phyloP scores from a whole-genome alignment of 352 stramenopile genomes.

The Phytophthora cryptogea region DNA sequence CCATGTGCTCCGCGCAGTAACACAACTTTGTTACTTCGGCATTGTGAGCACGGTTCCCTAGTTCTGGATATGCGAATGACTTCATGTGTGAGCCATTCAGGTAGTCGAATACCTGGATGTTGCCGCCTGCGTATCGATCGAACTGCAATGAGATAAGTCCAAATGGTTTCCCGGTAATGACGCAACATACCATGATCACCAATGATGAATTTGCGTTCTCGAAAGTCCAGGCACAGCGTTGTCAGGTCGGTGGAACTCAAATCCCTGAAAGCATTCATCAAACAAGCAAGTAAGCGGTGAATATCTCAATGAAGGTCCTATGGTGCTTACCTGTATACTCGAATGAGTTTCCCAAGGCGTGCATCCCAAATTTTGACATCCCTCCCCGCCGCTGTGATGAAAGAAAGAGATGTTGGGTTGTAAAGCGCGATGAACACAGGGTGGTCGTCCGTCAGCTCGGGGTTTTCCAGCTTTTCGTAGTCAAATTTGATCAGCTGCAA shows the following conservation, averaged over 20 bases:
- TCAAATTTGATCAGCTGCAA: slow-evolving; percentile 77
- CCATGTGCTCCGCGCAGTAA: slow-evolving; percentile 86
- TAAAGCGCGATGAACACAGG: slow-evolving; percentile 83
- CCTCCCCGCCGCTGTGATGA: slow-evolving; percentile 77
- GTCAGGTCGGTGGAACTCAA: slow-evolving; percentile 79
- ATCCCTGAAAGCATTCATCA: slow-evolving; percentile 23
- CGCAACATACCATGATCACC: slow-evolving; percentile 65
- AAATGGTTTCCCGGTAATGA: background rate
- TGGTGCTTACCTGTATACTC: slow-evolving; percentile 63
- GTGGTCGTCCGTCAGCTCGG: slow-evolving; percentile 84
- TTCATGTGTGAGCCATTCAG: slow-evolving; percentile 90
- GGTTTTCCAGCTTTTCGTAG: slow-evolving; percentile 88
- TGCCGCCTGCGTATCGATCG: slow-evolving; percentile 41
- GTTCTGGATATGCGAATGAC: slow-evolving; percentile 73
- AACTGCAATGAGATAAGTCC: slow-evolving; percentile 8
- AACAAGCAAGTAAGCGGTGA: background rate
- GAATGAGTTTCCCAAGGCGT: slow-evolving; percentile 74
- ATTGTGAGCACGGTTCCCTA: slow-evolving; percentile 66
- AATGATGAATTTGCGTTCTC: slow-evolving; percentile 87
- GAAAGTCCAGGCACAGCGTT: slow-evolving; percentile 77
- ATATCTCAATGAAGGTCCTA: background rate
- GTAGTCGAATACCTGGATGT: slow-evolving; percentile 87
- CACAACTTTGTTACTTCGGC: slow-evolving; percentile 77
- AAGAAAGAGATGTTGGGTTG: slow-evolving; percentile 87
- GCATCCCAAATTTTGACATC: slow-evolving; percentile 91